Base-by-base conservation (phyloP, 306 rosid genomes). In the Vigna trinervia region DNA sequence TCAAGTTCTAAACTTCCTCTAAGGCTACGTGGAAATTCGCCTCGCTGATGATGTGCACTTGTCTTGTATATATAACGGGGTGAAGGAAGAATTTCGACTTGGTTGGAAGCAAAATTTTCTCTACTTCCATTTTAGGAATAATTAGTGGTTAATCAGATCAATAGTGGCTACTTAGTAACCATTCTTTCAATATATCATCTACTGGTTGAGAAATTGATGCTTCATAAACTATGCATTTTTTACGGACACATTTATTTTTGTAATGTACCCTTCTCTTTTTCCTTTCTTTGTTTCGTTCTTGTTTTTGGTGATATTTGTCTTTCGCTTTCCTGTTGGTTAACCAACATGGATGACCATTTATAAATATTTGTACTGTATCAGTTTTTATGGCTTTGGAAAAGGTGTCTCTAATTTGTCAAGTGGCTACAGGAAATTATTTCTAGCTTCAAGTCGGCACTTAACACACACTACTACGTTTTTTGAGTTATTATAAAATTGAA, bases 141-240 rank as follows among this genome's bases (percentile, higher is more conserved):
- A 12, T 41, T 75, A 81, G 73, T 76, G 61, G 78, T 57, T 74
- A 60, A 57, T 67, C 62, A 57, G 36, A 38, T 81, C 71, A 51
- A 50, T 61, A 47, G 14, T 73, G 84, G 63, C 34, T 75, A 76
- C 74, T 61, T 50, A 19, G 56, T 69, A 69, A 50, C 81, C 73
- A 50, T 65, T 69, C 50, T 68, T 59, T 50, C 66, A 81, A 19
- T 20, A 54, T 54, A 41, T 6, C 30, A 52, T 71, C 73, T 52
- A 66, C 53, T 47, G 43, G 53, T 71, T 82, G 79, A 82, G 64
- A 68, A 17, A 64, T 71, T 63, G 22, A 67, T 77, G 56, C 32
- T 71, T 82, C 70, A 39, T 34, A 30, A 20, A 71, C 63, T 39
- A 63, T 57, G 60, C 51, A 70, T 20, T 6, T 22, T 63, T 76